phyloP scores from a whole-genome alignment of 129 eudicot genomes.

The Sambucus nigra region DNA sequence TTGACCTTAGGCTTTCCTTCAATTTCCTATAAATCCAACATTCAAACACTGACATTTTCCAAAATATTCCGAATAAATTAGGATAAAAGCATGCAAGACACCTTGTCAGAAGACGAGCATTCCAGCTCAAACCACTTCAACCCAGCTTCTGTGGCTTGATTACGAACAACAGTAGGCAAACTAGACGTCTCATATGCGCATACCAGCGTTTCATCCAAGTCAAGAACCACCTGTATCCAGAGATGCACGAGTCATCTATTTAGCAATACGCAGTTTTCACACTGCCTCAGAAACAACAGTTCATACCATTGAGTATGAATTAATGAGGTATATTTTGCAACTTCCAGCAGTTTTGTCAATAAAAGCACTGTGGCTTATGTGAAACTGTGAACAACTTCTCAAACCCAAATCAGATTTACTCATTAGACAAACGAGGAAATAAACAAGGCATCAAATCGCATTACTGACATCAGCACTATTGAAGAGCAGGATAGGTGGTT shows the following conservation, averaged over 20 bases:
- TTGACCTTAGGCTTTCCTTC: slow-evolving; percentile 90
- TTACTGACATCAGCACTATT: too few relatives aligned
- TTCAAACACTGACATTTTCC: slow-evolving; percentile 2
- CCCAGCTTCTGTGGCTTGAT: slow-evolving; percentile 92
- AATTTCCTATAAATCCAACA: slow-evolving; percentile 42
- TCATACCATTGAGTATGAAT: too few relatives aligned
- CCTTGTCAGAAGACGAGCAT: slow-evolving; percentile 90
- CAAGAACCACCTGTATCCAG: slow-evolving; percentile 90
- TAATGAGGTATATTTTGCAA: too few relatives aligned
- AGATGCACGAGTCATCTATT: slow-evolving; percentile 3
- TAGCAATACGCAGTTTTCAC: slow-evolving; percentile 1
- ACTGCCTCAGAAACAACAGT: too few relatives aligned
- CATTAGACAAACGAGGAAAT: too few relatives aligned
- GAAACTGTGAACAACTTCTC: too few relatives aligned
- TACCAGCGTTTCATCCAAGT: slow-evolving; percentile 90
- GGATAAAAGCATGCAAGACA: slow-evolving; percentile 7
- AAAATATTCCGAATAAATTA: not conserved
- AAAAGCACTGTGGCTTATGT: too few relatives aligned
- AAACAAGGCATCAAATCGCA: not conserved
- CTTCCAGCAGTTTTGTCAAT: too few relatives aligned
- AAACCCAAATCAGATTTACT: too few relatives aligned
- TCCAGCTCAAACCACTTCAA: slow-evolving; percentile 94
- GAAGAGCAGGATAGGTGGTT: too few relatives aligned
- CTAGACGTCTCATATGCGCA: slow-evolving; percentile 96
- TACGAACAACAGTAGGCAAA: slow-evolving; percentile 66